Percentiles rank a stretch among this genome's conserved stretches.
Conservation (phyloP, 257 asterid species). For the Striga asiatica region DNA sequence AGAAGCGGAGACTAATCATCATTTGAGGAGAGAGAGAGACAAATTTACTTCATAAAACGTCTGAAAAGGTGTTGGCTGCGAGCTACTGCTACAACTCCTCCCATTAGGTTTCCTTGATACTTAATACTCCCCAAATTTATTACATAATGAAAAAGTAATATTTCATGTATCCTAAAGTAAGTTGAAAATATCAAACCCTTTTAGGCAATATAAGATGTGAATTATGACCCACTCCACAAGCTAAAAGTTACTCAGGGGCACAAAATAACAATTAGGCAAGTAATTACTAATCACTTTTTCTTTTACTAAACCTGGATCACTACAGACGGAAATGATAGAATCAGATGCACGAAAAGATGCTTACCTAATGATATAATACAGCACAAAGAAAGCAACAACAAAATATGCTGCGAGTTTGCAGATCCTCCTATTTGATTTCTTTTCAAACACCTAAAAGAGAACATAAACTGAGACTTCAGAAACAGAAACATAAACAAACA, state of each 20-base stretch:
- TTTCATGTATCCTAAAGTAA: neutral
- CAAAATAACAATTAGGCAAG: neutral
- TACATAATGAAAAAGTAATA: too few species aligned
- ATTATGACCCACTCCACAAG: neutral
- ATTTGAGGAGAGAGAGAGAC: neutral
- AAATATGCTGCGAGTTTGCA: slow-evolving; percentile 74
- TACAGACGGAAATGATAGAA: slow-evolving; percentile 2
- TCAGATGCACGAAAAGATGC: slow-evolving; percentile 20
- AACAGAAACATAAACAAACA: neutral
- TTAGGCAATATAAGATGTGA: neutral
- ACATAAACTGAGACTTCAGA: slow-evolving; percentile 16
- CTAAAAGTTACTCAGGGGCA: neutral
- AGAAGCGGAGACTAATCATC: neutral
- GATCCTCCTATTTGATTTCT: slow-evolving; percentile 59
- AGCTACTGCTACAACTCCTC: too few species aligned
- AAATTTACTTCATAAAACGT: too few species aligned
- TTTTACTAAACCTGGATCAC: neutral
- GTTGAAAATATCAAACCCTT: neutral
- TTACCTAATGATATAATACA: slow-evolving; percentile 61
- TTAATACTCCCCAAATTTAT: too few species aligned
- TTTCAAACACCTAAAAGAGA: slow-evolving; percentile 70
- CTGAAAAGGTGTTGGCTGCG: neutral
- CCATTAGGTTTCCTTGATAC: too few species aligned
- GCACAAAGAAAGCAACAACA: slow-evolving; percentile 49
- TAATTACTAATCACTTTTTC: neutral